These are phyloP conservation scores for Gigaspora rosea DNA, from an alignment of 192 early-diverging fungal species.

Conservation along the genomic window DNA sequence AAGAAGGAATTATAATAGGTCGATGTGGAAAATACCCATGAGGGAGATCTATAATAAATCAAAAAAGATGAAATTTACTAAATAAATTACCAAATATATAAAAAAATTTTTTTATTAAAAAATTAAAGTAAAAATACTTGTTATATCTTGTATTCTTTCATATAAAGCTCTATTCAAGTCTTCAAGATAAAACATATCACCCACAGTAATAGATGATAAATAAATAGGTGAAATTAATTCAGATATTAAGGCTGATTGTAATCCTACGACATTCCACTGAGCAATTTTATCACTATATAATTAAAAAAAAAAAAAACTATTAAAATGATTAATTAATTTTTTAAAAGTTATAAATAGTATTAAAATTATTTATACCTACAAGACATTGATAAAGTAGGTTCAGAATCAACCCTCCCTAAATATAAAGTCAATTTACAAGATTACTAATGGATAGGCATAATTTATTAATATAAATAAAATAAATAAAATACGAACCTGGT, in stretches of 20 bases:
- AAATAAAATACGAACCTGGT: conserved; percentile 50
- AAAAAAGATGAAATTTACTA: neutral
- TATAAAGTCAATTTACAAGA: conserved; percentile 1
- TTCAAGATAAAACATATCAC: conserved; percentile 65
- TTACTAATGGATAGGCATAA: neutral
- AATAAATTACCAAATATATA: neutral
- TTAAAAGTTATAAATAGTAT: neutral
- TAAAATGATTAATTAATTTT: neutral
- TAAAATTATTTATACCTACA: conserved; percentile 52
- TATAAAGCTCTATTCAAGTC: conserved; percentile 70
- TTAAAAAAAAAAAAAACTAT: neutral
- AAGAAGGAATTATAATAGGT: neutral
- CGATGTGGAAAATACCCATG: neutral
- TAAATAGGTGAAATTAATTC: conserved; percentile 69
- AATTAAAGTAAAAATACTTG: neutral
- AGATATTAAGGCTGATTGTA: conserved; percentile 71
- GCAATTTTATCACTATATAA: conserved; percentile 85
- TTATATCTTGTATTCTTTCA: conserved; percentile 43
- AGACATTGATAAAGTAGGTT: conserved; percentile 72
- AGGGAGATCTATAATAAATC: conserved; percentile 11
- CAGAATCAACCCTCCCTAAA: conserved; percentile 66
- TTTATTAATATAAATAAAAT: neutral
- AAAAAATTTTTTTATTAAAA: neutral
- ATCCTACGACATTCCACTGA: conserved; percentile 81
- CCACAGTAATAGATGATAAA: conserved; percentile 62